phyloP scores from a whole-genome alignment of 805 yeast genomes.

The Saccharomyces eubayanus region DNA sequence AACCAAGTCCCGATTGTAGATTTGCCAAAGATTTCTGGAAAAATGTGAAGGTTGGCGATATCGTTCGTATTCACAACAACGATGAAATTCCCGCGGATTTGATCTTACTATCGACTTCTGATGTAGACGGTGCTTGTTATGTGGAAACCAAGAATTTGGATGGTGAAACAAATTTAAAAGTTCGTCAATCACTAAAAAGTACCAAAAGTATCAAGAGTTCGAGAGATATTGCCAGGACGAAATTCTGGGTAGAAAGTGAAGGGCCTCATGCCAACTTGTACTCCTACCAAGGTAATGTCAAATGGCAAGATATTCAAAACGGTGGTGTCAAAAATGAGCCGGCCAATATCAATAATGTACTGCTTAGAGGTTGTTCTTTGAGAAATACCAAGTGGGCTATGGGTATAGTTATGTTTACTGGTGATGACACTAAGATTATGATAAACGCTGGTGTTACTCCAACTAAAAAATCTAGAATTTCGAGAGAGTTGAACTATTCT shows the following conservation, averaged over 20 bases:
- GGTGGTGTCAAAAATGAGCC: slow-evolving; percentile 42
- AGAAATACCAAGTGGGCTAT: slow-evolving; percentile 80
- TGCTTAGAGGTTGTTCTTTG: slow-evolving; percentile 68
- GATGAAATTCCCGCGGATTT: slow-evolving; percentile 79
- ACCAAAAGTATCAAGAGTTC: slow-evolving; percentile 43
- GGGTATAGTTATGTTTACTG: slow-evolving; percentile 71
- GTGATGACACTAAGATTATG: slow-evolving; percentile 76
- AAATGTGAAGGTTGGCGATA: slow-evolving; percentile 63
- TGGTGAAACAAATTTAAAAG: slow-evolving; percentile 74
- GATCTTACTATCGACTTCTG: slow-evolving; percentile 56
- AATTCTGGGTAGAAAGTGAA: slow-evolving; percentile 67
- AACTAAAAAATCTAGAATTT: slow-evolving; percentile 64
- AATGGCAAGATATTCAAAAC: slow-evolving; percentile 34
- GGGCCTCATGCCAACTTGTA: slow-evolving; percentile 80
- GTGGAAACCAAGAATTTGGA: slow-evolving; percentile 78
- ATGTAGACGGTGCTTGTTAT: slow-evolving; percentile 60
- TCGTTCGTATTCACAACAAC: slow-evolving; percentile 59
- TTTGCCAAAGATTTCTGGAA: slow-evolving; percentile 48
- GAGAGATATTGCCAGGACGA: slow-evolving; percentile 41
- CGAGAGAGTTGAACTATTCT: slow-evolving; percentile 62
- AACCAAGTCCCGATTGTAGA: slow-evolving; percentile 30
- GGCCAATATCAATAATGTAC: slow-evolving; percentile 58
- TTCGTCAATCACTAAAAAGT: slow-evolving; percentile 63
- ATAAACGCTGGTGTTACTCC: slow-evolving; percentile 78
- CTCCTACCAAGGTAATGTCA: slow-evolving; percentile 65